Conservation (phyloP, 768 basidiomycete genomes). For the Dacryopinax spathularia region DNA sequence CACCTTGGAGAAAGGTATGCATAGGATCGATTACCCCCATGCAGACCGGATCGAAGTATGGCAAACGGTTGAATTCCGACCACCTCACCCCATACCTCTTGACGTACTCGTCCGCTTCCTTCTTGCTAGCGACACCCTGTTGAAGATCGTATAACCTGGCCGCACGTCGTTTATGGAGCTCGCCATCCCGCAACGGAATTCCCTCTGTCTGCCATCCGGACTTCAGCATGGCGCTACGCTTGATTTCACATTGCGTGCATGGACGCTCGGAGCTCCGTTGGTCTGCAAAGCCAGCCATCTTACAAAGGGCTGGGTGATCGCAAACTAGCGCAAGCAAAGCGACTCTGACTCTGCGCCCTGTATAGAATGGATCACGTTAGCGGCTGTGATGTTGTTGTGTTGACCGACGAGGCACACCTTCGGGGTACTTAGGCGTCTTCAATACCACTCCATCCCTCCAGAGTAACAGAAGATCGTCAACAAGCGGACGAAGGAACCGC, state of each 20-base stretch:
- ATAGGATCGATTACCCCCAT: slow-evolving; percentile 25
- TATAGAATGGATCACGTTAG: background rate
- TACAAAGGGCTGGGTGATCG: slow-evolving; percentile 29
- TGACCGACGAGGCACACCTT: slow-evolving; percentile 9
- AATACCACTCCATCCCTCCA: slow-evolving; percentile 18
- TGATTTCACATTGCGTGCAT: slow-evolving; percentile 27
- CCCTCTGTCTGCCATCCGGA: background rate
- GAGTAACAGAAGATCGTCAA: slow-evolving; percentile 19
- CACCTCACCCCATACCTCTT: slow-evolving; percentile 14
- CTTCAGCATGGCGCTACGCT: slow-evolving; percentile 16
- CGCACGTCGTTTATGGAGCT: slow-evolving; percentile 10
- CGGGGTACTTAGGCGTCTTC: slow-evolving; percentile 15
- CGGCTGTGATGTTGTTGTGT: too few species aligned
- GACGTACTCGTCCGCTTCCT: slow-evolving; percentile 9
- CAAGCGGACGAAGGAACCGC: too few species aligned
- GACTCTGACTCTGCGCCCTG: slow-evolving; percentile 20
- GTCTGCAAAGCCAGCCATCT: slow-evolving; percentile 22
- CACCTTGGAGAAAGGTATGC: slow-evolving; percentile 25
- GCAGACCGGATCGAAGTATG: slow-evolving; percentile 21
- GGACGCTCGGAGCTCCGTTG: slow-evolving; percentile 24
- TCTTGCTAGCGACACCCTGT: slow-evolving; percentile 3
- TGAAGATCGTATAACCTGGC: slow-evolving; percentile 8
- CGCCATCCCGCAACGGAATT: slow-evolving; percentile 11
- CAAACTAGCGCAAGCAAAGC: slow-evolving; percentile 25
- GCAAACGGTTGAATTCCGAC: slow-evolving; percentile 19